Conservation (phyloP, 2,329 filamentous ascomycete species). For the Aureobasidium leucospermi region DNA sequence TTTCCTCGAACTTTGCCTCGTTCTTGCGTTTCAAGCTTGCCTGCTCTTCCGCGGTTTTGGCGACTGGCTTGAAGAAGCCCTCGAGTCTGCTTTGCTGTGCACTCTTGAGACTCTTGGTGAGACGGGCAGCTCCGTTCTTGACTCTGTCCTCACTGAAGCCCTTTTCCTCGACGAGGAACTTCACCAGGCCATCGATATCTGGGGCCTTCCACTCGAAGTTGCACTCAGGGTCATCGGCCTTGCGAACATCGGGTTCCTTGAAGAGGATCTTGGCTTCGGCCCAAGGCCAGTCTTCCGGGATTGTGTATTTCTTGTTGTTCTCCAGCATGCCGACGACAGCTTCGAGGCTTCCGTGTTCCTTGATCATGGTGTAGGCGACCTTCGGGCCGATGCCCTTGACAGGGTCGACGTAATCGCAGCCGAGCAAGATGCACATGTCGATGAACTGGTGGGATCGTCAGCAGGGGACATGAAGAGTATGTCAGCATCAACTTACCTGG, state of each 20-base stretch:
- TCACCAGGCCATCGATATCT: conserved; percentile 79
- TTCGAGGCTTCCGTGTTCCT: conserved; percentile 82
- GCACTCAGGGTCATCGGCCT: conserved; percentile 76
- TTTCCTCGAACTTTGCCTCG: conserved; percentile 83
- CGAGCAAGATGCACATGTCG: conserved; percentile 93
- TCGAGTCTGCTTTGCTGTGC: conserved; percentile 87
- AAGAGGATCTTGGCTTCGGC: conserved; percentile 87
- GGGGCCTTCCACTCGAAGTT: conserved; percentile 98
- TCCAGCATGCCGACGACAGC: conserved; percentile 76
- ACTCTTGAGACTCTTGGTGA: conserved; percentile 86
- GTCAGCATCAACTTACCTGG: conserved; percentile 50
- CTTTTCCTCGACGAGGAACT: conserved; percentile 88
- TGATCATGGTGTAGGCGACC: conserved; percentile 88
- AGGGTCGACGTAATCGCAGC: conserved; percentile 95
- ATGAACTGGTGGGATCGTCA: conserved; percentile 60
- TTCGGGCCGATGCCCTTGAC: conserved; percentile 89
- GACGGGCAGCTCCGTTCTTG: conserved; percentile 63
- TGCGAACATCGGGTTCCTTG: conserved; percentile 79
- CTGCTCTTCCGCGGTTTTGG: conserved; percentile 82
- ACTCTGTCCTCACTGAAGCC: conserved; percentile 96
- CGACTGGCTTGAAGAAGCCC: conserved; percentile 91
- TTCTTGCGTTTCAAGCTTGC: conserved; percentile 83
- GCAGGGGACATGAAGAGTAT: not conserved
- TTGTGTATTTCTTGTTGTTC: conserved; percentile 68
- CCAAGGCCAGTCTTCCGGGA: conserved; percentile 97